Base-by-base conservation (phyloP, 805 yeast species). In the Metschnikowia santaceciliae region DNA sequence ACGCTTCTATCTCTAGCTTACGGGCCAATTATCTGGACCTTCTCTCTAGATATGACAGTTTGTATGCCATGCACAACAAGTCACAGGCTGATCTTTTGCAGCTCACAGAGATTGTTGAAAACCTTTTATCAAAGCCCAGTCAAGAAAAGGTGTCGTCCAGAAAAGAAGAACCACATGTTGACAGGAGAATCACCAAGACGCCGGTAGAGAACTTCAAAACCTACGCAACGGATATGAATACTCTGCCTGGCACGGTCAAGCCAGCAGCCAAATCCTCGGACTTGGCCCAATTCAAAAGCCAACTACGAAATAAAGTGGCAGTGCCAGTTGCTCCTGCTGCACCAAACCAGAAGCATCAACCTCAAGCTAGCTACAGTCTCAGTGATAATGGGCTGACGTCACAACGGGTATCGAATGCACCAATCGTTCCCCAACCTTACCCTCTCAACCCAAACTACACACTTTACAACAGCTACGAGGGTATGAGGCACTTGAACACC, bases 61-160 rank as follows among this genome's bases (percentile, higher is more conserved):
- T 82, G 6, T 62, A 68, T 32, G 79, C 76, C 4, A 82, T 80
- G 45, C 59, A 80, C 51, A 74, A 76, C 35, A 70, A 72, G 48
- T 72, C 78, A 15, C 81, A 80, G 57, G 59, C 72, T 48, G 89
- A 83, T 56, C 69, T 80, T 65, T 76, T 82, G 2, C 73, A 73
- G 36, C 52, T 83, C 7, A 57, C 83, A 10, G 87, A 82, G 20
- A 59, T 77, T 44, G 61, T 76, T 38, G 78, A 75, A 47, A 64
- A 56, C 43, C 47, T 58, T 35, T 15, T 44, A 23, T 32, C 47
- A 13, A 44, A 44, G 17, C 40, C 47, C 13, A 17, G 32, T 17
- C 47, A 15, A 23, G 44, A 48, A 32, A 26, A 46, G 32, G 15
- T 13, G 8, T 23, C 32, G 23, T 36, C 47, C 22, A 32, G 32